These are phyloP conservation scores for Cephalotrichum gorgonifer DNA, from an alignment of 2,329 filamentous ascomycete species.

Conservation along the genomic window DNA sequence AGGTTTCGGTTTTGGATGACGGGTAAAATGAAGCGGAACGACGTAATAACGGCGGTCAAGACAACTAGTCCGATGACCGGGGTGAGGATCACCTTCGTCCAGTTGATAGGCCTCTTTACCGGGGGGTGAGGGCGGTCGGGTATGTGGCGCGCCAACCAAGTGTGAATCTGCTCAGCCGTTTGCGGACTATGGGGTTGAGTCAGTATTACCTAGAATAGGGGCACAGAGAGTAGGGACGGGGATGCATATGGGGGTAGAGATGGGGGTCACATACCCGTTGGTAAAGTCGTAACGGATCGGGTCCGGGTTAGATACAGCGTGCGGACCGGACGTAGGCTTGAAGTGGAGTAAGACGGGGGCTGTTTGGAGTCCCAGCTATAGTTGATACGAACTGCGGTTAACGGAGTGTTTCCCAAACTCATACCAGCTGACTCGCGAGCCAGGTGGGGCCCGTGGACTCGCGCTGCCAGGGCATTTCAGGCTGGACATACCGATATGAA, in stretches of 20 bases:
- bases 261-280: slow-evolving; percentile 53
- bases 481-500: slow-evolving; percentile 71
- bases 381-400: neutral
- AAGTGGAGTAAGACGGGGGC: slow-evolving; percentile 85
- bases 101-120: slow-evolving; percentile 83
- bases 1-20: slow-evolving; percentile 82
- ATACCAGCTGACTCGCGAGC: slow-evolving; percentile 4
- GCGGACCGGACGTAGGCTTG: slow-evolving; percentile 66
- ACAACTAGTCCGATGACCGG: slow-evolving; percentile 60
- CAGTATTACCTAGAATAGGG: slow-evolving; percentile 2
- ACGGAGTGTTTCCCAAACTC: too few species aligned
- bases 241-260: too few species aligned
- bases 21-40: slow-evolving; percentile 70
- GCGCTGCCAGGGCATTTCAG: neutral
- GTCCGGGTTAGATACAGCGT: slow-evolving; percentile 58
- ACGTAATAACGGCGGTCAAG: slow-evolving; percentile 58
- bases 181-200: slow-evolving; percentile 43
- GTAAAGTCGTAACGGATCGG: slow-evolving; percentile 80
- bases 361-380: slow-evolving; percentile 81
- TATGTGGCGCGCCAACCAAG: slow-evolving; percentile 70
- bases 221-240: too few species aligned
- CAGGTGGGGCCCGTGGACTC: neutral
- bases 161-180: slow-evolving; percentile 66
- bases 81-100: slow-evolving; percentile 58
- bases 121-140: slow-evolving; percentile 67